Conservation (phyloP, 306 rosid species). For the Canavalia gladiata region DNA sequence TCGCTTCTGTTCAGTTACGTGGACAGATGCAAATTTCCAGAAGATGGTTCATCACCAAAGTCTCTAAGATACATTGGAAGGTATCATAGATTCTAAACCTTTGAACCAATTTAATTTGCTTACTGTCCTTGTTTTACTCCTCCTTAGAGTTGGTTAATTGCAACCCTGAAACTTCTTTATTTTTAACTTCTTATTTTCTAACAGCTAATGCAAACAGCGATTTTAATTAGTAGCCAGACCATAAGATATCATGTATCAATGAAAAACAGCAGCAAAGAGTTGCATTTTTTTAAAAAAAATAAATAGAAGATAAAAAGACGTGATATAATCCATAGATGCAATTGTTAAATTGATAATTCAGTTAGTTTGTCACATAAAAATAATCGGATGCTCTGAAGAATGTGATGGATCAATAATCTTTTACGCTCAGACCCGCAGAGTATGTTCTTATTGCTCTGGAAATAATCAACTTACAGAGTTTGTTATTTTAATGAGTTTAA, state of each 20-base stretch:
- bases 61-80: constrained; percentile 98
- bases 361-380: not conserved
- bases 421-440: not conserved
- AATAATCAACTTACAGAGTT: not conserved
- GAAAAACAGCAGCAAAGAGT: not conserved
- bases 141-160: constrained; percentile 22
- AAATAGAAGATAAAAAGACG: not conserved
- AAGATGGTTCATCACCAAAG: constrained; percentile 88
- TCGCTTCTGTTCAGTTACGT: constrained; percentile 65
- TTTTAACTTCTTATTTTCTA: not conserved
- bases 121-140: constrained; percentile 9
- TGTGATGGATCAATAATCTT: not conserved
- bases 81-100: constrained; percentile 54
- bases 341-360: constrained; percentile 4
- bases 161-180: constrained; percentile 3
- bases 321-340: not conserved
- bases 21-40: constrained; percentile 89
- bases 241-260: not conserved
- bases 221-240: constrained; percentile 1
- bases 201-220: not conserved
- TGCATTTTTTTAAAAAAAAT: not conserved
- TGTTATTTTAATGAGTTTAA: not conserved
- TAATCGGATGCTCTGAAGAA: not conserved
- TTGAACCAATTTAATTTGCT: constrained; percentile 5
- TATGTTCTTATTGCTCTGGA: not conserved